Evolutionary conservation across 768 basidiomycete species (phyloP).

Genomic region (Mycena alexandri): DNA sequence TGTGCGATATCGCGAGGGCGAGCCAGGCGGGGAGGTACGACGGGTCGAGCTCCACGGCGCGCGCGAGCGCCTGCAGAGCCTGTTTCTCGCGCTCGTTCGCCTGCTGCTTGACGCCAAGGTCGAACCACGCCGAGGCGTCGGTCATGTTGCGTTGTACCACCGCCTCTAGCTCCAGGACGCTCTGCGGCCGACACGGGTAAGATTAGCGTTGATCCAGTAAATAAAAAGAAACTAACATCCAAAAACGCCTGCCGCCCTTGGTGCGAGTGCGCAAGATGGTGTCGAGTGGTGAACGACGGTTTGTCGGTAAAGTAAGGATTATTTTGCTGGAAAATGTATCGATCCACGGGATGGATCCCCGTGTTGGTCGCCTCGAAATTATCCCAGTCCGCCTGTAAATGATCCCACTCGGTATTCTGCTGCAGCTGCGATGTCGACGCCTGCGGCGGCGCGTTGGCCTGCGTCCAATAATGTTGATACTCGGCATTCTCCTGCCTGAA

Average conservation of each 20-base stretch:
- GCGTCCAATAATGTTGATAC: constrained; percentile 72
- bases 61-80: constrained; percentile 87
- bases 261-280: constrained; percentile 60
- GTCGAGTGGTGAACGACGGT: constrained; percentile 61
- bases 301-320: constrained; percentile 83
- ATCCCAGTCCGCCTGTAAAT: constrained; percentile 85
- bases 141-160: constrained; percentile 82
- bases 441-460: constrained; percentile 47
- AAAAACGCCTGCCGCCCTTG: constrained; percentile 51
- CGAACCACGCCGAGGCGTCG: constrained; percentile 86
- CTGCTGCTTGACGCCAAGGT: constrained; percentile 96
- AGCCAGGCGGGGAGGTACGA: constrained; percentile 85
- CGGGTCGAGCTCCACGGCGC: constrained; percentile 86
- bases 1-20: constrained; percentile 89
- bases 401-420: constrained; percentile 66
- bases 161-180: constrained; percentile 90
- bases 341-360: constrained; percentile 67
- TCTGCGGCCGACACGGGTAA: constrained; percentile 60
- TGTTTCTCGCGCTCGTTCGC: constrained; percentile 96
- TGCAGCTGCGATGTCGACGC: constrained; percentile 32
- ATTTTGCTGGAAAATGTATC: constrained; percentile 80
- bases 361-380: constrained; percentile 78
- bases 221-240: constrained; percentile 50
- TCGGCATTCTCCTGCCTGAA: constrained; percentile 79
- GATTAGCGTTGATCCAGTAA: neutral